Evolutionary conservation across 2,329 filamentous ascomycete genomes (phyloP).

Genomic region (Stachybotrys chartarum): DNA sequence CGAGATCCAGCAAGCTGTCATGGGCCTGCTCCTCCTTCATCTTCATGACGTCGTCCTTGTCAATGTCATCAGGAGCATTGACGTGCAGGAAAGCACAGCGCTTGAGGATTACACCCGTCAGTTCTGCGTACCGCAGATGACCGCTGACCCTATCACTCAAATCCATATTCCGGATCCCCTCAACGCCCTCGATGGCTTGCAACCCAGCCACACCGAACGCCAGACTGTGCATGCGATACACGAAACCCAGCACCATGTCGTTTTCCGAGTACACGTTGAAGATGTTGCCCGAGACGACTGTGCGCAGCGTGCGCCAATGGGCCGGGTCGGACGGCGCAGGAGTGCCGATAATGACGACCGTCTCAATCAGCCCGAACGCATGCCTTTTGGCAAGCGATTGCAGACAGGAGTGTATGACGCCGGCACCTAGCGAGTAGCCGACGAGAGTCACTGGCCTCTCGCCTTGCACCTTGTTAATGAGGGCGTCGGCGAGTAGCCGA

Average conservation of each 20-base stretch:
- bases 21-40: slow-evolving; percentile 30
- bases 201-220: slow-evolving; percentile 80
- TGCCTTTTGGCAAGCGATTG: slow-evolving; percentile 67
- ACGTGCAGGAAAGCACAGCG: slow-evolving; percentile 44
- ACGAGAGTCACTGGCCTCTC: slow-evolving; percentile 74
- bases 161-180: slow-evolving; percentile 54
- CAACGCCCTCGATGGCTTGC: slow-evolving; percentile 61
- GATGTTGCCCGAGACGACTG: slow-evolving; percentile 71
- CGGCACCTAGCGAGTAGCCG: slow-evolving; percentile 75
- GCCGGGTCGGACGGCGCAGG: slow-evolving; percentile 65
- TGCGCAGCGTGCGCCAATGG: slow-evolving; percentile 71
- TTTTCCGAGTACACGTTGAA: slow-evolving; percentile 87
- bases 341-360: slow-evolving; percentile 74
- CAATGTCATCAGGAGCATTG: slow-evolving; percentile 37
- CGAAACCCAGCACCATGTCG: slow-evolving; percentile 79
- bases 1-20: slow-evolving; percentile 22
- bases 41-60: slow-evolving; percentile 43
- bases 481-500: slow-evolving; percentile 69
- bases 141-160: slow-evolving; percentile 46
- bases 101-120: slow-evolving; percentile 44
- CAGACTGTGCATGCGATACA: slow-evolving; percentile 78
- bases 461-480: slow-evolving; percentile 76
- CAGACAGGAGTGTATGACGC: slow-evolving; percentile 77
- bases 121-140: slow-evolving; percentile 43
- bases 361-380: slow-evolving; percentile 79